Percentiles rank a stretch among this genome's conserved stretches.
These are phyloP conservation scores for Cladosporium sp. DNA, from an alignment of 2,329 filamentous ascomycete species.

Conservation along the genomic window DNA sequence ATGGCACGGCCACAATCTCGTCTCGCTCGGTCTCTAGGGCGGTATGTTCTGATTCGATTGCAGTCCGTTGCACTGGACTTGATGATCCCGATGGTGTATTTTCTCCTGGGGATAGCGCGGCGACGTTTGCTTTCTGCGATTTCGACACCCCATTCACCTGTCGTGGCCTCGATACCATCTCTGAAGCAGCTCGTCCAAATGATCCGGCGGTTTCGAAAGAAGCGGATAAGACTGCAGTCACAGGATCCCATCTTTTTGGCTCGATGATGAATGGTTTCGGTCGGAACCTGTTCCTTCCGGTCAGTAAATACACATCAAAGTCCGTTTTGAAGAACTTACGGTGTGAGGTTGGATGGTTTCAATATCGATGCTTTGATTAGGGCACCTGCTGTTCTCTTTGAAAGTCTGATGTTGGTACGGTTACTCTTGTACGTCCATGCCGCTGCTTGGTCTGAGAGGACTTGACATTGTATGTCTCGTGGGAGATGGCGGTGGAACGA, in stretches of 20 bases:
- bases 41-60: constrained; percentile 16
- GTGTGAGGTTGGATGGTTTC: constrained; percentile 59
- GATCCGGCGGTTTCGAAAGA: constrained; percentile 19
- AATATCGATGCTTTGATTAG: constrained; percentile 51
- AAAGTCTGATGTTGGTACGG: constrained; percentile 59
- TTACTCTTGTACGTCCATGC: constrained; percentile 58
- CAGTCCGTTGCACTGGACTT: too few species aligned
- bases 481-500: constrained; percentile 64
- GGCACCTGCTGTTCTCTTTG: constrained; percentile 66
- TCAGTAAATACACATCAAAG: constrained; percentile 65
- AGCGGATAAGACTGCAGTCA: constrained; percentile 31
- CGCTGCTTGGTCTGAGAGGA: constrained; percentile 65
- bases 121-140: neutral
- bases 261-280: constrained; percentile 35
- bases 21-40: neutral
- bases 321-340: constrained; percentile 60
- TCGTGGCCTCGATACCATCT: constrained; percentile 70
- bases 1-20: neutral
- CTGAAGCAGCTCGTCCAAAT: constrained; percentile 16
- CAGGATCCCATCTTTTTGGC: constrained; percentile 38
- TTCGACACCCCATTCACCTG: constrained; percentile 1
- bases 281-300: neutral
- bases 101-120: neutral
- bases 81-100: neutral
- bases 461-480: constrained; percentile 64